Evolutionary conservation across 495 filamentous ascomycete genomes (phyloP).

Genomic region (Barbatosphaeria neglecta): DNA sequence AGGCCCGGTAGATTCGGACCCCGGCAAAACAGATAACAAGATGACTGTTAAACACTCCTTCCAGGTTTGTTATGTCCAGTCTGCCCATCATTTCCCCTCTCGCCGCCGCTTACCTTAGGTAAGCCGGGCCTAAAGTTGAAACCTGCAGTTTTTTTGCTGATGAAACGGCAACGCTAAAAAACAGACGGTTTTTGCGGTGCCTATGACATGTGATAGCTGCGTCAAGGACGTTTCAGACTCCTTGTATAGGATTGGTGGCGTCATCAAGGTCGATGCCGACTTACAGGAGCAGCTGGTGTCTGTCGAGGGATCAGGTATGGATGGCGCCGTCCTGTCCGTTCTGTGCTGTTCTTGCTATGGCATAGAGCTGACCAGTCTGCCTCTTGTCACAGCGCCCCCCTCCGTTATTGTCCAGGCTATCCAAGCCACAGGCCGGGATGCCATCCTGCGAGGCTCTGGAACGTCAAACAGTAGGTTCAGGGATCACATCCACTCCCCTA

Average conservation of each 20-base stretch:
- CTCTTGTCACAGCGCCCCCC: slow-evolving; percentile 52
- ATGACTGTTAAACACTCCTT: slow-evolving; percentile 20
- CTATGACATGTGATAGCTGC: slow-evolving; percentile 80
- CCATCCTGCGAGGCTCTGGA: slow-evolving; percentile 85
- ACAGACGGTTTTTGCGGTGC: slow-evolving; percentile 89
- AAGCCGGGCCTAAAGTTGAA: slow-evolving; percentile 1
- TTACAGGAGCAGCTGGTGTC: slow-evolving; percentile 56
- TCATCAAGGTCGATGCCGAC: slow-evolving; percentile 55
- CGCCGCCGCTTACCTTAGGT: background rate
- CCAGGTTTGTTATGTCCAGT: slow-evolving; percentile 8
- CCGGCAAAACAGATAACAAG: background rate
- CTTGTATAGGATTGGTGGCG: slow-evolving; percentile 60
- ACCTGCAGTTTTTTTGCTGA: slow-evolving; percentile 5
- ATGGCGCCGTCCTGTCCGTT: background rate
- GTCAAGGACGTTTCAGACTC: slow-evolving; percentile 71
- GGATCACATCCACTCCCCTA: background rate
- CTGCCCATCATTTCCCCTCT: background rate
- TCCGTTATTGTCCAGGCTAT: slow-evolving; percentile 83
- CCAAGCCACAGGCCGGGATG: slow-evolving; percentile 80
- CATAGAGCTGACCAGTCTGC: slow-evolving; percentile 1
- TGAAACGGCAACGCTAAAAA: slow-evolving; percentile 5
- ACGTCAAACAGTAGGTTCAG: slow-evolving; percentile 60
- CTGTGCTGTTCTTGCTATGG: background rate
- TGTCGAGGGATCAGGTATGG: slow-evolving; percentile 54
- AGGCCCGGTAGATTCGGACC: too few relatives aligned